Percentiles rank a stretch among this genome's conserved stretches.
These are phyloP conservation scores for Silybum marianum DNA, from an alignment of 129 eudicot species.

Conservation along the genomic window DNA sequence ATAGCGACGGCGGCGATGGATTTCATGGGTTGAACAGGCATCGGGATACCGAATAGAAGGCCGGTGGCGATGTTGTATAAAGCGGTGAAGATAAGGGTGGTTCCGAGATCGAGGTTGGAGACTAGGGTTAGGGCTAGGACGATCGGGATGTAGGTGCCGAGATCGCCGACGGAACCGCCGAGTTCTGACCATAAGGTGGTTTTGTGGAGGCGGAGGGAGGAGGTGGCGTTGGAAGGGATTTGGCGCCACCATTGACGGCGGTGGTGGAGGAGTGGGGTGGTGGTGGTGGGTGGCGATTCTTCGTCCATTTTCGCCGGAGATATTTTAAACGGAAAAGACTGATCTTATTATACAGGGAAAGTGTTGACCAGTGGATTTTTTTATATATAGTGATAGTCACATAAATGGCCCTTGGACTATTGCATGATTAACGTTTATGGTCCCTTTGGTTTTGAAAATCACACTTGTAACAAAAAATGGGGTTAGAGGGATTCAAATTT, in stretches of 20 bases:
- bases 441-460: background rate
- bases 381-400: background rate
- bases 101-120: constrained; percentile 63
- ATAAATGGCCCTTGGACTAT: background rate
- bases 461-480: background rate
- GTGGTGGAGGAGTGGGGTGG: constrained; percentile 47
- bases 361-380: background rate
- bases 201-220: constrained; percentile 59
- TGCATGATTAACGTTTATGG: background rate
- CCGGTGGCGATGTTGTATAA: constrained; percentile 71
- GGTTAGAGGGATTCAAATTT: too few species aligned
- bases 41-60: constrained; percentile 64
- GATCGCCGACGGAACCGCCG: constrained; percentile 77
- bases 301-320: constrained; percentile 32
- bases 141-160: constrained; percentile 85
- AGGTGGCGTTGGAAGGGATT: constrained; percentile 30
- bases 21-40: constrained; percentile 91
- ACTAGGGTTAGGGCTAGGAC: constrained; percentile 75
- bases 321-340: background rate
- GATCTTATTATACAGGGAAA: background rate
- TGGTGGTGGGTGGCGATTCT: constrained; percentile 32
- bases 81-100: constrained; percentile 79
- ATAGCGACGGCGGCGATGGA: constrained; percentile 86
- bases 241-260: constrained; percentile 46
- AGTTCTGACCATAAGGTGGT: constrained; percentile 62